Base-by-base conservation (phyloP, 306 rosid genomes). In the Castanea mollissima region DNA sequence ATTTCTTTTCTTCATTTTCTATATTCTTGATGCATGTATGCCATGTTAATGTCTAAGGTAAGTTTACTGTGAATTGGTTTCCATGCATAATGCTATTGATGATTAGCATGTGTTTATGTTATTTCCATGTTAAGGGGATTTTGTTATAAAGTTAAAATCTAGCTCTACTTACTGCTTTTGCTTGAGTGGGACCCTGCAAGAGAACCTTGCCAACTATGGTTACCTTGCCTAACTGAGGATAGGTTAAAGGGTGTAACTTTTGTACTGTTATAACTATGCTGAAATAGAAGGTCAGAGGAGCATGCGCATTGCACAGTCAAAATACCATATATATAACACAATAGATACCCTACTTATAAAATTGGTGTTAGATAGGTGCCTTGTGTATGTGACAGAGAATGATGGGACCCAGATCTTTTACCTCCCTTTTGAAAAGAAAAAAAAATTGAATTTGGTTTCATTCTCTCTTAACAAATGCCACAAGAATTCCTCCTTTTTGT, bases 41-140 rank as follows among this genome's bases (percentile, higher is more conserved):
- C 35, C 35, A 25, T 60, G 68, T 25, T 12, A 13, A 12, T 11
- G 75, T 59, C 27, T 5, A 58, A 23, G 64, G 23, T 19, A 74
- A 38, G 27, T 38, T 18, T 75, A 12, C 54, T 49, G 1, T 49
- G 14, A 49, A 49, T 49, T 12, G 16, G 15, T 8, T 75, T 31
- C 76, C 68, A n/a, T 38, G 29, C 72, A 71, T 5, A 76, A 14
- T 71, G 14, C 4, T 3, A 27, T 18, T 34, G 15, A 63, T 71
- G 31, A 71, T 63, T 38, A 23, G 55, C 57, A 44, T 13, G 4
- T 44, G 19, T 52, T 71, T 20, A 71, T 4, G 57, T 77, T 34
- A 69, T 35, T 77, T 52, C 83, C 69, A 20, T 71, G 54, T 27
- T 55, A 59, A 23, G 31, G 69, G 74, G 72, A 73, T 71, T 76